Evolutionary conservation across 805 yeast species (phyloP), one percentile per base, ranked within the genome.

Genomic region (Pichia insulana): DNA sequence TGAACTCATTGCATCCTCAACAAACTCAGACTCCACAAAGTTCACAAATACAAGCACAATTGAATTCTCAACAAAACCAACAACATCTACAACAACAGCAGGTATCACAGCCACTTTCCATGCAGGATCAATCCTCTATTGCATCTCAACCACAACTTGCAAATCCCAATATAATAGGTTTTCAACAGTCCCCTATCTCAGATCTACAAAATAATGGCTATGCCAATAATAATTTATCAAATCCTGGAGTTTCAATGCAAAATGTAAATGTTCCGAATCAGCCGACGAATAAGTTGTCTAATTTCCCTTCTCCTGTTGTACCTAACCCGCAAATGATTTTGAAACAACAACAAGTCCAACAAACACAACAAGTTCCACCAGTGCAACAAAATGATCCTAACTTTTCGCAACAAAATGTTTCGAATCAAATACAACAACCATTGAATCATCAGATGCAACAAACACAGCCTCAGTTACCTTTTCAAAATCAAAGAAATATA

Each of bases 41-140:
- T 17, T 11, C 18, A 17, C 34, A 15, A 7, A 26, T 15, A 27
- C 56, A 46, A 41, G 51, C 44, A 30, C 57, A 50, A n/a, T n/a
- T n/a, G n/a, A n/a, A n/a, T n/a, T n/a, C n/a, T n/a, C n/a, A n/a
- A n/a, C n/a, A n/a, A n/a, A n/a, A n/a, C n/a, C n/a, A n/a, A n/a
- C n/a, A n/a, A n/a, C n/a, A n/a, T n/a, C n/a, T n/a, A 45, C 54
- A 46, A 30, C 53, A 44, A 37, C 54, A 47, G 18, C 56, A 7
- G 35, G 15, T 38, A 22, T 8, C 25, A 22, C 25, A 22, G 25
- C 8, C 25, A 22, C 25, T 22, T 22, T 8, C 25, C 8, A 22
- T 22, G 25, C 25, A 22, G 8, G 7, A 22, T 6, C 25, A 22
- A 22, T 8, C 5, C 8, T 22, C 25, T 8, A 22, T 22, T 22